Evolutionary conservation across 805 yeast species (phyloP).

Genomic region (Yamadazyma sp.): DNA sequence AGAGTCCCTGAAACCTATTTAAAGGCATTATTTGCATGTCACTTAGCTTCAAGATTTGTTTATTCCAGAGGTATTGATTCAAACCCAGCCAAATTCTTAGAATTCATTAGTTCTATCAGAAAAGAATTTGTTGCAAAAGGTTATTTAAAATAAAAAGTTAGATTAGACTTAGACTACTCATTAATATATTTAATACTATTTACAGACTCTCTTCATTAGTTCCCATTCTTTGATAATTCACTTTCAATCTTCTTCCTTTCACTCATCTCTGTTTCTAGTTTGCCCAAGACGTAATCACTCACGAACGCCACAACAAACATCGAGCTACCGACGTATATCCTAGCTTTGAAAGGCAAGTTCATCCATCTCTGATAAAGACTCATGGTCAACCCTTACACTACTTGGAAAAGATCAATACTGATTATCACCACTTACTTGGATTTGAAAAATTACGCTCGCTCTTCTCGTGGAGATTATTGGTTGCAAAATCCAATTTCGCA

Average conservation of each 20-base stretch:
- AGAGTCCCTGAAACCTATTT: slow-evolving; percentile 88
- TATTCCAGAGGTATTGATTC: slow-evolving; percentile 78
- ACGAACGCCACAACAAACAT: slow-evolving; percentile 37
- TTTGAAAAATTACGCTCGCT: not conserved
- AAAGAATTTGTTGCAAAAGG: slow-evolving; percentile 37
- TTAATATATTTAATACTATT: not conserved
- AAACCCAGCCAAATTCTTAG: slow-evolving; percentile 75
- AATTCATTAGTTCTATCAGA: slow-evolving; percentile 59
- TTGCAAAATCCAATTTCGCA: not conserved
- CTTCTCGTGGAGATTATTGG: not conserved
- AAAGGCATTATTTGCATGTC: slow-evolving; percentile 84
- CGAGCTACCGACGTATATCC: slow-evolving; percentile 39
- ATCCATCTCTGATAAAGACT: slow-evolving; percentile 34
- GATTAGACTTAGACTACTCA: not conserved
- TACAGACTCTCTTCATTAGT: not conserved
- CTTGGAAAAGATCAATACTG: not conserved
- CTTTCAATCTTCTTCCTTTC: slow-evolving; percentile 28
- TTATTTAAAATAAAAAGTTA: slow-evolving; percentile 22
- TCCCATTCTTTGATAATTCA: slow-evolving; percentile 13
- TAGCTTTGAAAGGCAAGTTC: slow-evolving; percentile 37
- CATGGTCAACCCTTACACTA: too few relatives aligned
- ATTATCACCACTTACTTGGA: not conserved
- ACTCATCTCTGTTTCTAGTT: slow-evolving; percentile 34
- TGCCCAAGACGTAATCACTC: slow-evolving; percentile 38
- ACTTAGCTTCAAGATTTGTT: slow-evolving; percentile 79